A percentile compares a stretch with the other conserved stretches of the same genome.
These are phyloP conservation scores for Pachysandra terminalis DNA, from an alignment of 164 flowering plant genomes.

Conservation along the genomic window DNA sequence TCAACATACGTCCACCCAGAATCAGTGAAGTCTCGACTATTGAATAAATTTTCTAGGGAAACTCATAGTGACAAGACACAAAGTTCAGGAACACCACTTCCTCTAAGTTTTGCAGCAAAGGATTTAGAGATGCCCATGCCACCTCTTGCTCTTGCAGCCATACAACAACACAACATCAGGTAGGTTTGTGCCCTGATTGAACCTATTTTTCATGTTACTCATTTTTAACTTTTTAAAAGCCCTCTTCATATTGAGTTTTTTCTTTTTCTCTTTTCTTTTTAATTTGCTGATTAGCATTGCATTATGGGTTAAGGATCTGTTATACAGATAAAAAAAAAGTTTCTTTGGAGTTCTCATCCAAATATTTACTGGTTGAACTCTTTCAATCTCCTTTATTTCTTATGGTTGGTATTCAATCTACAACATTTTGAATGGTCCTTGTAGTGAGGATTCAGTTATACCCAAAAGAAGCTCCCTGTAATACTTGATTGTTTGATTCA, in stretches of 20 bases:
- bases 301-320: not conserved
- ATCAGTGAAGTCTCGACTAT: constrained; percentile 32
- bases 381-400: no score
- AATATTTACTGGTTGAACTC: no score
- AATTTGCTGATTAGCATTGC: not conserved
- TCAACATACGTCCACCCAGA: constrained; percentile 32
- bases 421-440: not conserved
- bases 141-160: constrained; percentile 72
- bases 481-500: no score
- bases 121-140: constrained; percentile 92
- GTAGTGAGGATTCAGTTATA: not conserved
- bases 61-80: constrained; percentile 20
- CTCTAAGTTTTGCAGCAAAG: constrained; percentile 35
- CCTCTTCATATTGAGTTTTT: not conserved
- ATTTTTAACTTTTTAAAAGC: not conserved
- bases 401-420: no score
- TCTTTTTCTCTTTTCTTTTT: no score
- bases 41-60: constrained; percentile 22
- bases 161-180: constrained; percentile 54
- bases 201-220: not conserved
- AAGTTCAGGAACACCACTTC: constrained; percentile 22
- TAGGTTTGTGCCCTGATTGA: constrained; percentile 20
- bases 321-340: no score
- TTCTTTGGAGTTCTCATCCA: no score
- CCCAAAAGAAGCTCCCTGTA: not conserved